Conservation (phyloP, 1,284 basidiomycete genomes). For the Sparassis latifolia region DNA sequence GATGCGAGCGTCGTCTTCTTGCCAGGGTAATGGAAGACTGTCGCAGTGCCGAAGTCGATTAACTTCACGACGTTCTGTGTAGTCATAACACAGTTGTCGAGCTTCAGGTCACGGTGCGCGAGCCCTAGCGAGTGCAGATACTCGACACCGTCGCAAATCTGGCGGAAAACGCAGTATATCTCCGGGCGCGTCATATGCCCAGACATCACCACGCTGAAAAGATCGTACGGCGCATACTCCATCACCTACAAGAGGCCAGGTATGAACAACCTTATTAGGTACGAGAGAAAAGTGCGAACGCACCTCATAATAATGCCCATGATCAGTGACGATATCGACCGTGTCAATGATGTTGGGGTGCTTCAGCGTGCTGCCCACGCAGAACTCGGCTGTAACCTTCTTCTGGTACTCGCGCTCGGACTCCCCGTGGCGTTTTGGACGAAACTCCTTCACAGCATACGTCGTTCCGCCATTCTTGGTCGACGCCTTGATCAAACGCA, state of each 20-base stretch:
- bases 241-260: slow-evolving; percentile 62
- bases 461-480: slow-evolving; percentile 75
- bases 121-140: slow-evolving; percentile 97
- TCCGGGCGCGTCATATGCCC: slow-evolving; percentile 97
- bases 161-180: slow-evolving; percentile 98
- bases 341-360: slow-evolving; percentile 98
- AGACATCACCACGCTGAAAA: slow-evolving; percentile 99
- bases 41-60: slow-evolving; percentile 99
- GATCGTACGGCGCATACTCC: slow-evolving; percentile 98
- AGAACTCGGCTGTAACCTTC: slow-evolving; percentile 98
- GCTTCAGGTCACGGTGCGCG: slow-evolving; percentile 97
- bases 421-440: slow-evolving; percentile 84
- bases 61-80: slow-evolving; percentile 92
- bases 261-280: slow-evolving; percentile 9
- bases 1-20: slow-evolving; percentile 76
- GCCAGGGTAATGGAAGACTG: slow-evolving; percentile 98
- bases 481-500: slow-evolving; percentile 88
- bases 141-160: slow-evolving; percentile 97
- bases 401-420: slow-evolving; percentile 97
- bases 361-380: slow-evolving; percentile 91
- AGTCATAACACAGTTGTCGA: slow-evolving; percentile 99
- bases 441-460: slow-evolving; percentile 97
- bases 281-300: slow-evolving; percentile 13
- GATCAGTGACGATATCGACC: slow-evolving; percentile 96
- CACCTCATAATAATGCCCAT: slow-evolving; percentile 98